Conservation (phyloP, 139 green algal species). For the Nannochloris sp. region DNA sequence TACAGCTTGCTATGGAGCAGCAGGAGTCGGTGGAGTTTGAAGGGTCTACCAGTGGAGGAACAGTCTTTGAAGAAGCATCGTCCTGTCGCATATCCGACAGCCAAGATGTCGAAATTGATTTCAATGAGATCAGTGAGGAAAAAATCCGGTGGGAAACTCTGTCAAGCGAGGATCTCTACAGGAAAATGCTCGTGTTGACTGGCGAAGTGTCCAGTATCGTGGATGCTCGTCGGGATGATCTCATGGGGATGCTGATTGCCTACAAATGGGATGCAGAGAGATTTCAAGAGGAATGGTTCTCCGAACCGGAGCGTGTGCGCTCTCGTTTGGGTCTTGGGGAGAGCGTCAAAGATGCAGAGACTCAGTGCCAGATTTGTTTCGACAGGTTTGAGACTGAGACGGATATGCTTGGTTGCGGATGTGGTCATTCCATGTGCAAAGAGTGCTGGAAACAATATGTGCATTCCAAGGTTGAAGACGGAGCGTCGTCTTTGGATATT, state of each 20-base stretch:
- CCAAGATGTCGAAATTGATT: too few species aligned
- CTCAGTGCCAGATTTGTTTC: conserved; percentile 85
- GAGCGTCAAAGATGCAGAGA: conserved; percentile 5
- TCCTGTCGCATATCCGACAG: too few species aligned
- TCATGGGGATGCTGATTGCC: neutral
- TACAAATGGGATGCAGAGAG: conserved; percentile 58
- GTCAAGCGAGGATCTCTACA: neutral
- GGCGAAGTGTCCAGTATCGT: neutral
- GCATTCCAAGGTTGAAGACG: conserved; percentile 33
- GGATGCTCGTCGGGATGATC: neutral
- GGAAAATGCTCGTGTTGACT: neutral
- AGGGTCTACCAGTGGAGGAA: too few species aligned
- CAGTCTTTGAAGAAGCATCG: too few species aligned
- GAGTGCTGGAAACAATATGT: conserved; percentile 67
- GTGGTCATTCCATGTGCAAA: conserved; percentile 68
- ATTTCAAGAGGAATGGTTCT: conserved; percentile 87
- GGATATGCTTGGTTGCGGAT: conserved; percentile 43
- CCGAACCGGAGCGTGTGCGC: conserved; percentile 59
- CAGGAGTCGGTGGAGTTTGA: too few species aligned
- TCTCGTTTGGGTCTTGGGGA: conserved; percentile 58
- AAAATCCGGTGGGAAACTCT: neutral
- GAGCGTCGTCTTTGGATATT: conserved; percentile 47
- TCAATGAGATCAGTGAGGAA: too few species aligned
- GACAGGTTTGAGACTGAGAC: conserved; percentile 39
- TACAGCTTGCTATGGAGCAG: too few species aligned